Evolutionary conservation across 139 green algal genomes (phyloP).

Genomic region (Prasinococcaceae sp.): DNA sequence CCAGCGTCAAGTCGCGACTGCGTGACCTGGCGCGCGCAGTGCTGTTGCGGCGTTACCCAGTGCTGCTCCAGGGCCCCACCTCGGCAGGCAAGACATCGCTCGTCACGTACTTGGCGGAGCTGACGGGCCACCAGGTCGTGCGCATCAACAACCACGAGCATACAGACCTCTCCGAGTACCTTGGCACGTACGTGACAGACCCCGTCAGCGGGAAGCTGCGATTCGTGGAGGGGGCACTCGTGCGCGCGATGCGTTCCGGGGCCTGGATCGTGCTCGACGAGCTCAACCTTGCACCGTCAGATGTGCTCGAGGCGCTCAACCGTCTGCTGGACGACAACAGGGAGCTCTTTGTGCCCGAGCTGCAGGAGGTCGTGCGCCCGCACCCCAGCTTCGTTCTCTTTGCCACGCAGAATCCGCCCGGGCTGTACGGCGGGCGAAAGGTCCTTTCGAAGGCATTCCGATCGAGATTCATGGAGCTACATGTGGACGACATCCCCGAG

Average conservation of each 20-base stretch:
- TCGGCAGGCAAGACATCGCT: slow-evolving; percentile 90
- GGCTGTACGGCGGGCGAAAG: slow-evolving; percentile 71
- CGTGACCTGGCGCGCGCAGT: slow-evolving; percentile 77
- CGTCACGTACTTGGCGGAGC: slow-evolving; percentile 78
- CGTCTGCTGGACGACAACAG: slow-evolving; percentile 96
- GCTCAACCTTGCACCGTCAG: slow-evolving; percentile 77
- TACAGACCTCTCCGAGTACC: slow-evolving; percentile 96
- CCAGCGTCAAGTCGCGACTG: slow-evolving; percentile 60
- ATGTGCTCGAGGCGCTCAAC: slow-evolving; percentile 90
- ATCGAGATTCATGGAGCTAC: slow-evolving; percentile 93
- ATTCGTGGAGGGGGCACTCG: slow-evolving; percentile 83
- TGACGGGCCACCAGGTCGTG: slow-evolving; percentile 68
- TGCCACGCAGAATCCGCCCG: slow-evolving; percentile 94
- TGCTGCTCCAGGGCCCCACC: slow-evolving; percentile 89
- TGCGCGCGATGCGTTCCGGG: slow-evolving; percentile 70
- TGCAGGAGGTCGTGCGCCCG: slow-evolving; percentile 77
- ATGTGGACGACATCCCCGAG: slow-evolving; percentile 91
- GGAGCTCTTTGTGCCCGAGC: slow-evolving; percentile 93
- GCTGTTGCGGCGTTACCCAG: slow-evolving; percentile 62
- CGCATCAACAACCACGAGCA: slow-evolving; percentile 99
- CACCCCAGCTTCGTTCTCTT: slow-evolving; percentile 99
- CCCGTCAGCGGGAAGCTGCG: slow-evolving; percentile 22
- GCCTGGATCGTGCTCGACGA: slow-evolving; percentile 97
- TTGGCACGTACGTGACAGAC: slow-evolving; percentile 76
- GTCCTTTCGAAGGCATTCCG: slow-evolving; percentile 59